A percentile compares a stretch with the other conserved stretches of the same genome.
phyloP scores from a whole-genome alignment of 805 yeast species.

The Starmerella cellae region DNA sequence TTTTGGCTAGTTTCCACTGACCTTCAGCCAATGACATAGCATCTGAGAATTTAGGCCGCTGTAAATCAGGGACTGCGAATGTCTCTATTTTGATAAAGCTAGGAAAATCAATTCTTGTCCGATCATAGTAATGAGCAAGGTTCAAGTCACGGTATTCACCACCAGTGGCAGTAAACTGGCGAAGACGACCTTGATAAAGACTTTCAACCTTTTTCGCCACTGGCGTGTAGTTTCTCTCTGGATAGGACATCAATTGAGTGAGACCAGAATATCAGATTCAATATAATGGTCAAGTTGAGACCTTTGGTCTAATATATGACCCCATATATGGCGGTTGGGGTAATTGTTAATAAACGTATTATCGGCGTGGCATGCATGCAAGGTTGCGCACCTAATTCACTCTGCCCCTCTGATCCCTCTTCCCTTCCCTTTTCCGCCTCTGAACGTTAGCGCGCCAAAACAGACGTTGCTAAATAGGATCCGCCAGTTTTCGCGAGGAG shows the following conservation, averaged over 20 bases:
- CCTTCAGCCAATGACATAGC: constrained; percentile 40
- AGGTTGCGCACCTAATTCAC: too few species aligned
- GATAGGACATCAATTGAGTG: constrained; percentile 25
- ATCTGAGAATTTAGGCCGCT: constrained; percentile 50
- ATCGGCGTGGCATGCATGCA: too few species aligned
- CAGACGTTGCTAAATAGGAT: too few species aligned
- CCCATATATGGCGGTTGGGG: too few species aligned
- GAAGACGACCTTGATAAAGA: constrained; percentile 55
- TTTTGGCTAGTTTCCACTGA: constrained; percentile 29
- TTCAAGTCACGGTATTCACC: constrained; percentile 64
- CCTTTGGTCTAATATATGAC: too few species aligned
- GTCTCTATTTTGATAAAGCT: constrained; percentile 46
- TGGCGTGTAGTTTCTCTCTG: constrained; percentile 39
- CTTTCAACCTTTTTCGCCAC: constrained; percentile 64
- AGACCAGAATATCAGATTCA: too few species aligned
- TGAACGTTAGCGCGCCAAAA: too few species aligned
- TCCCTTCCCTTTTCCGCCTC: too few species aligned
- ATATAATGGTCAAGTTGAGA: too few species aligned
- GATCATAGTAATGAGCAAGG: constrained; percentile 69
- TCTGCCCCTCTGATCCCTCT: too few species aligned
- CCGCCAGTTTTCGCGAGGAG: too few species aligned
- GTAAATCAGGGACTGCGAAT: constrained; percentile 59
- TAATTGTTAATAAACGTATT: too few species aligned
- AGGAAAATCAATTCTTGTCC: constrained; percentile 38
- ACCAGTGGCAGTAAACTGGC: constrained; percentile 58